Base-by-base conservation (phyloP, 2,329 filamentous ascomycete genomes). In the Fusarium sp. region DNA sequence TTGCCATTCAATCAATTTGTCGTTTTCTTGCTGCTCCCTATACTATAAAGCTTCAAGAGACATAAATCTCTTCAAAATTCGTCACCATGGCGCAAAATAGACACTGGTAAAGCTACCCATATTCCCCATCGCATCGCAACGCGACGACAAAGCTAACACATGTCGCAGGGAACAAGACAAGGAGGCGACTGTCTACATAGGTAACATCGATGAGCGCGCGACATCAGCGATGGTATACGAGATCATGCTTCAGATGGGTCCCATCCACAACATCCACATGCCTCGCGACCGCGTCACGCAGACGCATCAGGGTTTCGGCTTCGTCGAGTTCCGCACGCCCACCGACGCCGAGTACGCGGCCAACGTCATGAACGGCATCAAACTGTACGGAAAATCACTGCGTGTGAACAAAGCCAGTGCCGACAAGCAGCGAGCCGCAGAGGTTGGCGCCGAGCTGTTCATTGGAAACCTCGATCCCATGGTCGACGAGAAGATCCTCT, bases 261-360 rank as follows among this genome's bases (percentile, higher is more conserved):
- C 95, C 74, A 97, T 99, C 76, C 93, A 97, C 78, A 98, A 98
- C 82, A 95, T 99, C 69, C 96, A 99, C 83, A 90, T 99, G 78
- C 96, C 96, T 59, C 97, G 98, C 85, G 96, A 99, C 81, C 93
- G 96, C 80, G 96, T 99, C 74, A 98, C 96, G 48, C 94, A 98
- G 78, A 92, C 91, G 60, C 96, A 99, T 81, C 96, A 98, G 82
- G 96, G 96, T 74, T 99, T 98, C 85, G 96, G 96, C 75, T 99
- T 99, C 82, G 96, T 99, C 81, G 96, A 99, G 82, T 99, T 98
- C 81, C 95, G 94, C 78, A 94, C 92, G 73, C 94, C 97, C 79
- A 90, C 94, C 77, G 96, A 98, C 80, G 96, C 96, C 75, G 96
- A 98, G 79, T 99, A 99, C 83, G 95, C 96, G 23, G 92, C 94